Evolutionary conservation across 129 eudicot genomes (phyloP).

Genomic region (Pulicaria dysenterica): DNA sequence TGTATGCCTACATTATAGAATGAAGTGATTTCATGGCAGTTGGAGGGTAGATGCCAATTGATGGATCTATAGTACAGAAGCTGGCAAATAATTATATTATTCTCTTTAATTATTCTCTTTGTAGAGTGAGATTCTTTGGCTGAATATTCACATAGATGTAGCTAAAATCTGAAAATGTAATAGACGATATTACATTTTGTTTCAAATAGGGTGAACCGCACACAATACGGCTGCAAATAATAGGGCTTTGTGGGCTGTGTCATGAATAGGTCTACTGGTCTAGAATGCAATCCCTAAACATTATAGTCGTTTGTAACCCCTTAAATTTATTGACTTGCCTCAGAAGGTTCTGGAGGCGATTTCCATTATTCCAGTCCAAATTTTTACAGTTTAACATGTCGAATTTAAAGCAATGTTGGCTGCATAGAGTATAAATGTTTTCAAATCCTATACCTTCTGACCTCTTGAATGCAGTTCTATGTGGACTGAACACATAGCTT

Average conservation of each 20-base stretch:
- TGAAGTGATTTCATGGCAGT: conserved; percentile 11
- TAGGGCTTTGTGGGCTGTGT: conserved; percentile 10
- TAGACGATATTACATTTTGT: conserved; percentile 14
- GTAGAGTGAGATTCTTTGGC: neutral
- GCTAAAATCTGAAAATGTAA: neutral
- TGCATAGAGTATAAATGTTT: neutral
- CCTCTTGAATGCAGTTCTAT: neutral
- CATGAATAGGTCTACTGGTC: neutral
- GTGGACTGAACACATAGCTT: too few species aligned
- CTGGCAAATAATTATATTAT: neutral
- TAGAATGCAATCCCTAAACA: neutral
- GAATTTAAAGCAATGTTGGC: neutral
- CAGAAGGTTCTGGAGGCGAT: too few species aligned
- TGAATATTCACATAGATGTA: neutral
- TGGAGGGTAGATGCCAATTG: conserved; percentile 10
- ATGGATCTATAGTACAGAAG: conserved; percentile 29
- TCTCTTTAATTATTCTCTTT: neutral
- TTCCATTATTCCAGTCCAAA: too few species aligned
- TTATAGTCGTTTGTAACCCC: too few species aligned
- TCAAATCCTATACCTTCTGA: neutral
- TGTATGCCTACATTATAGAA: neutral
- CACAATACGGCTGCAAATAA: neutral
- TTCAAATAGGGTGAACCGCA: neutral
- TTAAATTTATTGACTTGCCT: too few species aligned
- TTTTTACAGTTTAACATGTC: neutral